Percentiles rank a stretch among this genome's conserved stretches.
phyloP scores from a whole-genome alignment of 2,329 filamentous ascomycete species.

The Apiospora malaysiana region DNA sequence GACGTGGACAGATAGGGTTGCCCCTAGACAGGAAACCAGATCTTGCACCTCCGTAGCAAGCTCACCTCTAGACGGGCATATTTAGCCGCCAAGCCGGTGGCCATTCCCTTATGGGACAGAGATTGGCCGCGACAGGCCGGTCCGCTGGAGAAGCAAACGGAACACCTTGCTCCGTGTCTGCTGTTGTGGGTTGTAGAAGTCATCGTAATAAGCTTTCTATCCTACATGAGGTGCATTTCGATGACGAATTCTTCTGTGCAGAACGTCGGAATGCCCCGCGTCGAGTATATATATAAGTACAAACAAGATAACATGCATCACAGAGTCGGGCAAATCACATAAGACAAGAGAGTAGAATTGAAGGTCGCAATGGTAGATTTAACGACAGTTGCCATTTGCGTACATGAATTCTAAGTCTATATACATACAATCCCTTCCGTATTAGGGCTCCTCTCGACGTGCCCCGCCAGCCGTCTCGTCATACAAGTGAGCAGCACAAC shows the following conservation, averaged over 20 bases:
- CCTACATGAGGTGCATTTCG: neutral
- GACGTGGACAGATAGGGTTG: constrained; percentile 1
- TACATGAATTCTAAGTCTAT: constrained; percentile 21
- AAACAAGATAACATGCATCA: neutral
- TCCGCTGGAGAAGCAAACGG: constrained; percentile 5
- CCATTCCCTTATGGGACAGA: neutral
- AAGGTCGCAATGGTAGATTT: constrained; percentile 15
- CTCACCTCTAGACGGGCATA: neutral
- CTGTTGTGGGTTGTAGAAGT: neutral
- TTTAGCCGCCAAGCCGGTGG: constrained; percentile 13
- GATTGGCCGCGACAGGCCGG: neutral
- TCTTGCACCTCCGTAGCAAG: neutral
- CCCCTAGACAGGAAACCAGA: constrained; percentile 7
- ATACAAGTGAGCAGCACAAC: neutral
- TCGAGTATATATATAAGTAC: neutral
- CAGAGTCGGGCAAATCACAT: neutral
- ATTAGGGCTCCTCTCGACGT: constrained; percentile 5
- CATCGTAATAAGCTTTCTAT: neutral
- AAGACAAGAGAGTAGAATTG: neutral
- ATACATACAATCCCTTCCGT: constrained; percentile 14
- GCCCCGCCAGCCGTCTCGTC: constrained; percentile 15
- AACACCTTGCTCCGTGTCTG: constrained; percentile 4
- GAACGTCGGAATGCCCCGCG: neutral
- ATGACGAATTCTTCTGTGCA: neutral
- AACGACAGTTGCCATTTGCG: constrained; percentile 20